These are phyloP conservation scores for Corylus avellana DNA, from an alignment of 306 rosid species.

Conservation along the genomic window DNA sequence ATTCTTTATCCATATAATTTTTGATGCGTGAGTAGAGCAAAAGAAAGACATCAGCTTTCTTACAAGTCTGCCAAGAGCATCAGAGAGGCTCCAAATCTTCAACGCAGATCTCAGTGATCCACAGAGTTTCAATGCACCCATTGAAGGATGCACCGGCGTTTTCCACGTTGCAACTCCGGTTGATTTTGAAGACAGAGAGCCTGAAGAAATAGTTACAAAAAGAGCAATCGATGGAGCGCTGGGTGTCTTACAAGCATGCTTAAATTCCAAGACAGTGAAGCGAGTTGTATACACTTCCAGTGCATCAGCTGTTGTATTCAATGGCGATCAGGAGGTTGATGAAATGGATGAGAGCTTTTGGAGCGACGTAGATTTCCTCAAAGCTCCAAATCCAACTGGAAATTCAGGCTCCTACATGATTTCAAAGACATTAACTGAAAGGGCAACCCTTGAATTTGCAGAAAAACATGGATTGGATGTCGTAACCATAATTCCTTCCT, in stretches of 20 bases:
- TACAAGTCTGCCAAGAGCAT: conserved; percentile 51
- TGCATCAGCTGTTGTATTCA: conserved; percentile 30
- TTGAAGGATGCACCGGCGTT: conserved; percentile 61
- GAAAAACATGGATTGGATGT: conserved; percentile 54
- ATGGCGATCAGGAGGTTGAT: conserved; percentile 9
- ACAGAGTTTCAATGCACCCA: conserved; percentile 45
- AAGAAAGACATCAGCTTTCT: conserved; percentile 50
- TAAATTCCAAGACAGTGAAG: conserved; percentile 41
- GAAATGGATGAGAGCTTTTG: conserved; percentile 52
- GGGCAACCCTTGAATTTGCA: conserved; percentile 56
- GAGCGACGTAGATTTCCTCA: conserved; percentile 45
- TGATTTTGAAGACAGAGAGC: conserved; percentile 35
- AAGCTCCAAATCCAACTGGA: conserved; percentile 11
- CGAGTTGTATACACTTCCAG: conserved; percentile 64
- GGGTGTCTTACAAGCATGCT: conserved; percentile 54
- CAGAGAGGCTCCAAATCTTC: conserved; percentile 46
- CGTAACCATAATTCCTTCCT: conserved; percentile 51
- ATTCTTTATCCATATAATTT: too few relatives aligned
- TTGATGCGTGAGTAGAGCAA: conserved; percentile 12
- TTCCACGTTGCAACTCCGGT: conserved; percentile 56
- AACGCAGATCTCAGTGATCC: conserved; percentile 52
- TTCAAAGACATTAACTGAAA: conserved; percentile 66
- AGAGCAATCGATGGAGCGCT: conserved; percentile 55
- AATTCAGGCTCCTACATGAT: conserved; percentile 25
- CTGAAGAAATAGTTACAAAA: conserved; percentile 44